Base-by-base conservation (phyloP, 2,329 filamentous ascomycete species). In the Boeremia lycopersici region DNA sequence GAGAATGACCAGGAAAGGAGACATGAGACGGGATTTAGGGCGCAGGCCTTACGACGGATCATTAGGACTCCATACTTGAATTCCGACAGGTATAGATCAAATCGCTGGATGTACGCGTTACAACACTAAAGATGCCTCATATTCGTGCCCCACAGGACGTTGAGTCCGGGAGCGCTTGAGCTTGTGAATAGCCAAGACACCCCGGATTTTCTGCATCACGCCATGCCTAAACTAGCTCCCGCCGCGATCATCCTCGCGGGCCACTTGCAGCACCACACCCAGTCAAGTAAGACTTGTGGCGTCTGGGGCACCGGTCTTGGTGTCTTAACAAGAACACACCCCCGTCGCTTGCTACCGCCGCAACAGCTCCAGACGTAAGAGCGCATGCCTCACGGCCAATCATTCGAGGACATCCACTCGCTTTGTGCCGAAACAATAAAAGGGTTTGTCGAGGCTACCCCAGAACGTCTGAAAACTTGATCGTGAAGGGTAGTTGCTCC, bases 401-500 rank as follows among this genome's bases (percentile, higher is more conserved):
- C 48, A 48, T 28, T 34, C 25, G 23, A 29, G 26, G 23, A 39
- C 38, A 36, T 29, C 15, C 34, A 44, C 54, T 59, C 50, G 53
- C 54, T 51, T 44, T 47, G 40, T 50, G 57, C 59, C 60, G 60
- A 67, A 59, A 58, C 57, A 62, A 63, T 66, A 64, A 48, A 42
- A 53, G 38, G 36, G 52, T 39, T 50, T 56, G 48, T 43, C 40
- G 47, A 38, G 38, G 23, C 48, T 47, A 43, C 26, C 42, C 38
- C 43, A 39, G 44, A 44, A 43, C 19, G 33, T 44, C 40, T 34
- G 28, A 13, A 28, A 25, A 52, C 59, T 58, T 61, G 52, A 6
- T 53, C 59, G 11, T 52, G 44, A 53, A 53, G 41, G 65, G 65
- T 53, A 65, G 60, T 49, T 62, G 17, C 57, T 66, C 65, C 67